Evolutionary conservation across 176 grass and related monocot species (phyloP), one percentile per base, ranked within the genome.

Genomic region (Rhynchospora breviuscula): DNA sequence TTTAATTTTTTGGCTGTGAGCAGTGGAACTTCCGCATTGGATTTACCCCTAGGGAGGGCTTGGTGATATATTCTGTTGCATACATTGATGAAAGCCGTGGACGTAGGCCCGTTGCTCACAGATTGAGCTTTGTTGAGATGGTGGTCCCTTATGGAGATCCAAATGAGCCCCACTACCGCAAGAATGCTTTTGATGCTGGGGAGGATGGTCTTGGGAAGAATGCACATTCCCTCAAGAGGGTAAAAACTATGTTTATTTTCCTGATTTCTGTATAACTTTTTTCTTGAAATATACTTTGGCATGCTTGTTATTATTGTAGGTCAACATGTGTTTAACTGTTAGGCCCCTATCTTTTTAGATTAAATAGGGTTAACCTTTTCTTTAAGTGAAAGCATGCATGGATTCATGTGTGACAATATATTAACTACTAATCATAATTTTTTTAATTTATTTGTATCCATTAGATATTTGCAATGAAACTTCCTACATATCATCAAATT

Each of bases 21-120:
- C 89, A 98, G 93, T 99, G 97, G 97, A 99, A 95, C 80, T 99
- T 99, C 84, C 97, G 97, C 65, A 99, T 99, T 90, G 97, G 97
- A 79, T 99, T 99, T 78, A 99, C 97, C 64, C 91, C 97, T 2
- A 99, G 92, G 85, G 97, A 99, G 85, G 97, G 97, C 64, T 89
- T 99, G 81, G 91, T 99, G 46, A 99, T 99, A 71, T 86, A 99
- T 56, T 99, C 97, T 82, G 89, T 96, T 80, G 97, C 97, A 19
- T 99, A 99, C 62, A 89, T 99, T 81, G 97, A 99, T 85, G 97
- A 89, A 62, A 99, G 88, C 54, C 93, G 97, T 88, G 97, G 97
- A 22, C 91, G 97, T 51, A 89, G 97, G 52, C 91, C 97, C 21
- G 89, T 99, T 80, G 97, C 93, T 10, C 93, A 99, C 78, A 96